phyloP scores from a whole-genome alignment of 2,329 filamentous ascomycete genomes.

The Aureobasidium sp. region DNA sequence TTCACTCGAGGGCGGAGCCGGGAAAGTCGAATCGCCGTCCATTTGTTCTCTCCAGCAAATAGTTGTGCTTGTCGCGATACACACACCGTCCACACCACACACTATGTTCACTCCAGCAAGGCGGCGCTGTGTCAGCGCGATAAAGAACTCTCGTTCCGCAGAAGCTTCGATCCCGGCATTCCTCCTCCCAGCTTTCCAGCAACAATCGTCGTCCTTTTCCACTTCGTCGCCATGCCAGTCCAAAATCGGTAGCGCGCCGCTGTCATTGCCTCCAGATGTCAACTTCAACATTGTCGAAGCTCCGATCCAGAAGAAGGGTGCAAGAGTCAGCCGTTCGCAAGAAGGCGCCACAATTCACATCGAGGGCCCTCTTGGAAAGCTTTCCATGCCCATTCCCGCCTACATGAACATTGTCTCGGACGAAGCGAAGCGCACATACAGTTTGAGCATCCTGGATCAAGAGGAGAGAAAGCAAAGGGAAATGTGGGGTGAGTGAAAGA shows the following conservation, averaged over 20 bases:
- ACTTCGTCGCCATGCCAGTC: slow-evolving; percentile 61
- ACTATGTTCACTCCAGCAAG: slow-evolving; percentile 60
- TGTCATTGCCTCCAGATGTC: slow-evolving; percentile 78
- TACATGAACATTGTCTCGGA: slow-evolving; percentile 71
- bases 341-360: slow-evolving; percentile 64
- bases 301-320: slow-evolving; percentile 51
- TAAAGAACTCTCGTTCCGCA: slow-evolving; percentile 1
- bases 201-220: slow-evolving; percentile 56
- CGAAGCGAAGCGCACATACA: slow-evolving; percentile 53
- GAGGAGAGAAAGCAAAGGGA: slow-evolving; percentile 69
- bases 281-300: slow-evolving; percentile 59
- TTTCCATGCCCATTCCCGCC: slow-evolving; percentile 70
- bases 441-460: slow-evolving; percentile 63
- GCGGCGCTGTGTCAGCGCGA: slow-evolving; percentile 45
- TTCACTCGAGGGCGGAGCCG: neutral
- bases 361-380: slow-evolving; percentile 72
- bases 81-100: slow-evolving; percentile 14
- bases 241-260: slow-evolving; percentile 76
- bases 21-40: neutral
- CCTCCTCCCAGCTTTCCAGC: slow-evolving; percentile 64
- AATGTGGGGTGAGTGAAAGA: slow-evolving; percentile 76
- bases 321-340: slow-evolving; percentile 55
- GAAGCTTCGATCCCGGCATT: slow-evolving; percentile 57
- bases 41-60: neutral
- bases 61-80: neutral